phyloP scores from a whole-genome alignment of 2,329 filamentous ascomycete species.

The Chaetomiaceae sp. region DNA sequence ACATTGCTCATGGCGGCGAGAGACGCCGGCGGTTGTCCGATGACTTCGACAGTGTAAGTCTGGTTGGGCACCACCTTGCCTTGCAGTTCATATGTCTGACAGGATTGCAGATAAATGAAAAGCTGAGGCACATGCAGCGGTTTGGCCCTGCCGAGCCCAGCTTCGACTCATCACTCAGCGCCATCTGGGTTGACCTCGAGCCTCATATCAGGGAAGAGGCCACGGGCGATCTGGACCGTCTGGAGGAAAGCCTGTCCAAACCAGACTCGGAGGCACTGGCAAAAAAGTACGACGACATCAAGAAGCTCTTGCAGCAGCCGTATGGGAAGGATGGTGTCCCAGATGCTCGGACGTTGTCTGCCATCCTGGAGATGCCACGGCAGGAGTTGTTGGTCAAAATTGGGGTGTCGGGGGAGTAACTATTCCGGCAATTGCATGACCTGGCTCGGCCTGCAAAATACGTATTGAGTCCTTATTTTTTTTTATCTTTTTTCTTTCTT shows the following conservation, averaged over 20 bases:
- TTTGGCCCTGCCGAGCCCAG: slow-evolving; percentile 21
- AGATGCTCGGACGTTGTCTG: slow-evolving; percentile 16
- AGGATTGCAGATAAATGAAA: slow-evolving; percentile 23
- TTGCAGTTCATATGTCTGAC: too few species aligned
- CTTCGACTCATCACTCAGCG: slow-evolving; percentile 22
- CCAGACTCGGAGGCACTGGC: slow-evolving; percentile 21
- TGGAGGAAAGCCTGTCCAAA: slow-evolving; percentile 22
- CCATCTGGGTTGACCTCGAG: slow-evolving; percentile 27
- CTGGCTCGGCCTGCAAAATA: too few species aligned
- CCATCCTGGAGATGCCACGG: slow-evolving; percentile 23
- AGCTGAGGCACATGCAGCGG: slow-evolving; percentile 23
- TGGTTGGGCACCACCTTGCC: background rate
- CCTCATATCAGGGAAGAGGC: slow-evolving; percentile 26
- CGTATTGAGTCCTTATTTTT: too few species aligned
- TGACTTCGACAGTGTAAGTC: slow-evolving; percentile 24
- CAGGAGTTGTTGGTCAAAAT: slow-evolving; percentile 24
- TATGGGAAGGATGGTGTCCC: slow-evolving; percentile 24
- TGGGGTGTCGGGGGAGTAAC: slow-evolving; percentile 10
- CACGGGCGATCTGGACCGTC: slow-evolving; percentile 15
- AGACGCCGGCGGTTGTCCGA: slow-evolving; percentile 21
- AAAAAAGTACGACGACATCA: slow-evolving; percentile 24
- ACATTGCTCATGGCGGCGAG: slow-evolving; percentile 19
- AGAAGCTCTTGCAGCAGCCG: slow-evolving; percentile 24
- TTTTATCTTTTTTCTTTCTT: too few species aligned
- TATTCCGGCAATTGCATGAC: too few species aligned